A percentile compares a stretch with the other conserved stretches of the same genome.
phyloP scores from a whole-genome alignment of 2,329 filamentous ascomycete genomes.

The Trichoderma afroharzianum region DNA sequence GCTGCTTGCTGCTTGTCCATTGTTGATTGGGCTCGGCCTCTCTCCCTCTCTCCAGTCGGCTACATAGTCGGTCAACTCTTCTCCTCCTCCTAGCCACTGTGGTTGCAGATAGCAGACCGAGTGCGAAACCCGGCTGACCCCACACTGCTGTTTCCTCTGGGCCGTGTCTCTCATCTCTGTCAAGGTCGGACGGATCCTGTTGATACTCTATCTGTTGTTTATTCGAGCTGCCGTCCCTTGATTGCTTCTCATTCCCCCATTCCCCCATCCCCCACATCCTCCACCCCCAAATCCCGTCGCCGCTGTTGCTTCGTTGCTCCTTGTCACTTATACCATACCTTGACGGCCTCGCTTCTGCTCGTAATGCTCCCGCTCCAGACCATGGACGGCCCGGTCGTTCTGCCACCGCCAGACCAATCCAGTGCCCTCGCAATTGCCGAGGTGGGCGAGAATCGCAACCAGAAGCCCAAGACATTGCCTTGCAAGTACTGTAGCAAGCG shows the following conservation, averaged over 20 bases:
- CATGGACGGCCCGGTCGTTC: constrained; percentile 44
- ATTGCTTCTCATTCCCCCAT: neutral
- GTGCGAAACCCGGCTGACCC: neutral
- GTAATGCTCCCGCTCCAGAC: constrained; percentile 53
- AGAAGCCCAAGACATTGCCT: constrained; percentile 59
- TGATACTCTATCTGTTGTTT: constrained; percentile 2
- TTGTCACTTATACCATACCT: constrained; percentile 8
- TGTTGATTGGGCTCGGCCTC: neutral
- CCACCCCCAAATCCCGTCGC: constrained; percentile 1
- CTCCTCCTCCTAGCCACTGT: neutral
- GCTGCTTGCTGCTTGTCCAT: neutral
- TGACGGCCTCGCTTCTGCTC: constrained; percentile 22
- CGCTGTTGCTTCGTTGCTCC: neutral
- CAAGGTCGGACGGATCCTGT: neutral
- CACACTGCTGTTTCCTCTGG: constrained; percentile 4
- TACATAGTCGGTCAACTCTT: neutral
- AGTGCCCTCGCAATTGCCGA: constrained; percentile 37
- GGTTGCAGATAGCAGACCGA: constrained; percentile 1
- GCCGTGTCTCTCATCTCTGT: neutral
- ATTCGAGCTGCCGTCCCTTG: neutral
- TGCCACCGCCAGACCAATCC: constrained; percentile 24
- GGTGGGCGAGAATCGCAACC: constrained; percentile 49
- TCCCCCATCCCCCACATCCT: constrained; percentile 11
- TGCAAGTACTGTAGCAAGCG: constrained; percentile 62
- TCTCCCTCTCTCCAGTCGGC: neutral